Base-by-base conservation (phyloP, 2,329 filamentous ascomycete genomes). In the Trichocomaceae sp. region DNA sequence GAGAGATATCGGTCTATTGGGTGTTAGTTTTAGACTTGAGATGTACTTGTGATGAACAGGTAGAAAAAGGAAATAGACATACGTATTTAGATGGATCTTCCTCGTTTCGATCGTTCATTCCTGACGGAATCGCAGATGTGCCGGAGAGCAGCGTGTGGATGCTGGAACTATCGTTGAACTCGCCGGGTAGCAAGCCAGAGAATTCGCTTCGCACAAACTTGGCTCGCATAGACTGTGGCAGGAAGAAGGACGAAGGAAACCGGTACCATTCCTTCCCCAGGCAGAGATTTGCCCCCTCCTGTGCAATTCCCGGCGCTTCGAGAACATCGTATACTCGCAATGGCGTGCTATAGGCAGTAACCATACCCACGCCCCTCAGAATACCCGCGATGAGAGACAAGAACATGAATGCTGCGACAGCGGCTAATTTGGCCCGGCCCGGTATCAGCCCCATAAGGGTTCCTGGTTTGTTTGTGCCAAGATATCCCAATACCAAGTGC, bases 231-330 rank as follows among this genome's bases (percentile, higher is more conserved):
- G 83, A 81, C n/a, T 84, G 77, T 0, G 93, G 92, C 2, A 99
- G 77, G 68, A 93, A 90, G 75, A 90, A 97, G 0, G 91, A 95
- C 0, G 88, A 92, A 1, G 93, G 92, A 67, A 96, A 97, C 35
- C 93, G 88, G 70, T 99, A 96, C 93, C 93, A 99, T 68, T 99
- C 93, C 69, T 97, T 99, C 26, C 89, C 90, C 39, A 96, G 82
- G 69, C 93, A 99, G 2, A 99, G 83, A 17, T 79, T 84, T 59
- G 89, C 86, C 15, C 85, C 87, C 1, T 75, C 68, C 0, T 74
- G 71, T 2, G 83, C 80, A 5, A 87, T 62, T 1, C 76, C 79
- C 8, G 74, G 64, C 13, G 77, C 64, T 45, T 75, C 74, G 19
- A 77, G 64, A 1, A 75, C 68, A 13, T 73, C 74, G 19, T 81